Evolutionary conservation across 2,329 filamentous ascomycete species (phyloP).

Genomic region (Claviceps sp.): DNA sequence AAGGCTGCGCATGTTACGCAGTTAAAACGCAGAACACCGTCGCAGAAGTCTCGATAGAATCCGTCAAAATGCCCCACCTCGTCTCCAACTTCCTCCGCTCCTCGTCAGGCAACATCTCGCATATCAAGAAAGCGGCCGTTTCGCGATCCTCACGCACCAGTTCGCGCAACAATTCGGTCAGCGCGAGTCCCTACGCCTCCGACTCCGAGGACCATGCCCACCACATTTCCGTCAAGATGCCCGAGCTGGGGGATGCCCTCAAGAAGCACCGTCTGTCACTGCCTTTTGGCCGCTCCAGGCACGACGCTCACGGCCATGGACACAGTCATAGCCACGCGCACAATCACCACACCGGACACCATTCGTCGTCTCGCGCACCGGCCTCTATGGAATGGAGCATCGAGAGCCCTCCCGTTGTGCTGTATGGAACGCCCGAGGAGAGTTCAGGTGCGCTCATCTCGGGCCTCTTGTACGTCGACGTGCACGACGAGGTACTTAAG

Average conservation of each 20-base stretch:
- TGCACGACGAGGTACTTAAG: slow-evolving; percentile 53
- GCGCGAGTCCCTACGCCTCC: slow-evolving; percentile 21
- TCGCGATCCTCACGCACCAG: slow-evolving; percentile 18
- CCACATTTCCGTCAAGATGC: slow-evolving; percentile 20
- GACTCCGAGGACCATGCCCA: slow-evolving; percentile 20
- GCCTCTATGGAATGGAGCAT: slow-evolving; percentile 45
- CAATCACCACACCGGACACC: slow-evolving; percentile 18
- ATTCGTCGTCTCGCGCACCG: slow-evolving; percentile 11
- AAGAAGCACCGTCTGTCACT: slow-evolving; percentile 29
- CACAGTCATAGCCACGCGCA: not conserved
- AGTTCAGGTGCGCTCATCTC: slow-evolving; percentile 80
- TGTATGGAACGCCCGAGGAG: slow-evolving; percentile 60
- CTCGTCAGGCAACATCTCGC: slow-evolving; percentile 32
- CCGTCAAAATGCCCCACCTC: slow-evolving; percentile 37
- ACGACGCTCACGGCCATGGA: not conserved
- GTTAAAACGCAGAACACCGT: no score
- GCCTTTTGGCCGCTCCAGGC: slow-evolving; percentile 19
- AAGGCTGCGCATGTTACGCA: no score
- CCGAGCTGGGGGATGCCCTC: slow-evolving; percentile 23
- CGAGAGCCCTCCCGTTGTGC: slow-evolving; percentile 76
- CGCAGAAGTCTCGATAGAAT: not conserved
- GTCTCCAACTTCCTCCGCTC: slow-evolving; percentile 44
- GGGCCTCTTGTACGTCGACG: slow-evolving; percentile 62
- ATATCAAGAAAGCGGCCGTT: slow-evolving; percentile 28
- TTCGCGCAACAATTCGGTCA: slow-evolving; percentile 16